Evolutionary conservation across 345 rosid genomes (phyloP), one percentile per base, ranked within the genome.

Genomic region (Salix dunnii): DNA sequence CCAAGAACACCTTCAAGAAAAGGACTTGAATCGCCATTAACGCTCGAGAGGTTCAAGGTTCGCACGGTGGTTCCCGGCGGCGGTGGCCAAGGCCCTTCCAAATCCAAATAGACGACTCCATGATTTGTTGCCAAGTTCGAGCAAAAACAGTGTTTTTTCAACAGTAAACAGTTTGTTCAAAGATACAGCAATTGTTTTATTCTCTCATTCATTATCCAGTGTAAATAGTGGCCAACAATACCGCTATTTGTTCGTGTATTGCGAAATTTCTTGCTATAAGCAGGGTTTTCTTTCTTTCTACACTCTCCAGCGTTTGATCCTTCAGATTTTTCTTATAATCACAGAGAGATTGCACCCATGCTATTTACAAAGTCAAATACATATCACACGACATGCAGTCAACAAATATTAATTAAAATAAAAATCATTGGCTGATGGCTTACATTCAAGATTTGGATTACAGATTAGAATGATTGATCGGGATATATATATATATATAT

Each of bases 31-130:
- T 21, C 43, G 27, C 73, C 80, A 1, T 14, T 85, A 73, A 78
- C 76, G 78, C 82, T 71, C 0, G 81, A 80, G 30, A 62, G 88
- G 74, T 88, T 88, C 72, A 88, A 81, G 82, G 79, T 88, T 11
- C 77, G 77, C 69, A 80, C 83, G 6, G 79, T 83, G 17, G 75
- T 75, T 58, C 73, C 74, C 6, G 75, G 35, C 3, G 74, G 75
- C 8, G 79, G 77, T 21, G 55, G 53, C 14, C 78, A 76, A 10
- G 70, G 68, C 10, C 74, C 67, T 35, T 31, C 78, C 66, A 66
- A 70, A 66, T 77, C 49, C 71, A 66, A 27, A 25, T 62, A 27
- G n/a, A 31, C 8, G 1, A n/a, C 0, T 23, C 63, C 4, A n/a
- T 23, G 25, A 53, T 58, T n/a, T 3, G 28, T 1, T 3, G 14